phyloP scores from a whole-genome alignment of 768 basidiomycete species.

The Suillus spraguei region DNA sequence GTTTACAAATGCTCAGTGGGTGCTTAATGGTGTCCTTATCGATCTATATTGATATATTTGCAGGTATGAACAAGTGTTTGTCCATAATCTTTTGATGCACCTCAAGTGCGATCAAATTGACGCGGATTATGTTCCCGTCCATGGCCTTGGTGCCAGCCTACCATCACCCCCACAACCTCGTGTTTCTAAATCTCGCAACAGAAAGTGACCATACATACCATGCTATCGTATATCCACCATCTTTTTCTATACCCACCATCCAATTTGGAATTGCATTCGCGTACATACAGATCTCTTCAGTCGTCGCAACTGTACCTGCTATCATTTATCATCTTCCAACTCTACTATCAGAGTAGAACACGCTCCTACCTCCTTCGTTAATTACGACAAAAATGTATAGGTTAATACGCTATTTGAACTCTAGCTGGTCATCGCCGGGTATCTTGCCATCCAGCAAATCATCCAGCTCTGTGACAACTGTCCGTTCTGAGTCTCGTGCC shows the following conservation, averaged over 20 bases:
- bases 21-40: conserved; percentile 18
- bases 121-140: conserved; percentile 71
- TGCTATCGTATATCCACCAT: conserved; percentile 6
- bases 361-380: neutral
- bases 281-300: neutral
- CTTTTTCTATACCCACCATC: conserved; percentile 7
- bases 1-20: conserved; percentile 90
- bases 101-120: conserved; percentile 80
- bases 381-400: conserved; percentile 7
- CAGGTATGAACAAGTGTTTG: conserved; percentile 88
- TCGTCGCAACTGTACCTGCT: conserved; percentile 4
- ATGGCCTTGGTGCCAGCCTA: conserved; percentile 75
- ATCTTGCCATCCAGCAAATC: neutral
- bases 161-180: conserved; percentile 46
- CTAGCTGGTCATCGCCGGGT: neutral
- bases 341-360: conserved; percentile 6
- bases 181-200: conserved; percentile 57
- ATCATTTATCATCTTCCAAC: conserved; percentile 4
- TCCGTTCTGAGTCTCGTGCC: neutral
- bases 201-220: conserved; percentile 34
- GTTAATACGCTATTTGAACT: conserved; percentile 8
- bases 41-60: conserved; percentile 12
- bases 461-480: neutral
- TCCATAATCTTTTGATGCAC: conserved; percentile 81
- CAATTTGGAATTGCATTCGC: conserved; percentile 3